Evolutionary conservation across 2,329 filamentous ascomycete genomes (phyloP).

Genomic region (Ceratocystis lukuohia): DNA sequence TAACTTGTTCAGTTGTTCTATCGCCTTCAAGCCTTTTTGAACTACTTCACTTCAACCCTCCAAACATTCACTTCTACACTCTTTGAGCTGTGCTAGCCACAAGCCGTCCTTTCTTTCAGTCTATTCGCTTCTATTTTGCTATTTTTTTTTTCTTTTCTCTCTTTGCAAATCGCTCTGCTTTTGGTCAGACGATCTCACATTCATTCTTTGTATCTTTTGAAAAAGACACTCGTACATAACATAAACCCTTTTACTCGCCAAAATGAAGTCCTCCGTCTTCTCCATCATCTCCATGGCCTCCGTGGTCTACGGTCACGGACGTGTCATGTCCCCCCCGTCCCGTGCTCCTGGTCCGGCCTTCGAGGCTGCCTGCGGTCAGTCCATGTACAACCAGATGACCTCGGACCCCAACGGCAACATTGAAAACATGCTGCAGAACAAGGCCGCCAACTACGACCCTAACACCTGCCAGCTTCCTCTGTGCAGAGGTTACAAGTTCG

Average conservation of each 20-base stretch:
- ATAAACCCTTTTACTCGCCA: not conserved
- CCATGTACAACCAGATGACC: slow-evolving; percentile 27
- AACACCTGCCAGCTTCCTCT: slow-evolving; percentile 24
- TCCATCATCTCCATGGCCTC: slow-evolving; percentile 17
- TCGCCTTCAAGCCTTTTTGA: not conserved
- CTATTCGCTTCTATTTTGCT: slow-evolving; percentile 2
- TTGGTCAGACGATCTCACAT: slow-evolving; percentile 9
- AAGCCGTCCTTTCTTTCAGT: slow-evolving; percentile 15
- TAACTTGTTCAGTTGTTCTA: not conserved
- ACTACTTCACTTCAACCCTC: slow-evolving; percentile 3
- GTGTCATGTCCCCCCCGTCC: slow-evolving; percentile 31
- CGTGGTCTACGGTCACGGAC: slow-evolving; percentile 32
- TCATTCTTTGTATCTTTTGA: slow-evolving; percentile 1
- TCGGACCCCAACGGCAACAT: slow-evolving; percentile 30
- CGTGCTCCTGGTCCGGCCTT: slow-evolving; percentile 33
- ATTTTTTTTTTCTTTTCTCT: not conserved
- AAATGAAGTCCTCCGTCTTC: slow-evolving; percentile 17
- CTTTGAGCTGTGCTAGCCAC: slow-evolving; percentile 11
- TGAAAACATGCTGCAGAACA: slow-evolving; percentile 26
- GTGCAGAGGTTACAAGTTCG: slow-evolving; percentile 36
- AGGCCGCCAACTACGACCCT: slow-evolving; percentile 21
- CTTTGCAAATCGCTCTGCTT: slow-evolving; percentile 3
- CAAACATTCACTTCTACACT: slow-evolving; percentile 2
- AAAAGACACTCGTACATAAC: not conserved
- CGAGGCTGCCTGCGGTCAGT: slow-evolving; percentile 32